Conservation (phyloP, 306 rosid species). For the Quercus gilva region DNA sequence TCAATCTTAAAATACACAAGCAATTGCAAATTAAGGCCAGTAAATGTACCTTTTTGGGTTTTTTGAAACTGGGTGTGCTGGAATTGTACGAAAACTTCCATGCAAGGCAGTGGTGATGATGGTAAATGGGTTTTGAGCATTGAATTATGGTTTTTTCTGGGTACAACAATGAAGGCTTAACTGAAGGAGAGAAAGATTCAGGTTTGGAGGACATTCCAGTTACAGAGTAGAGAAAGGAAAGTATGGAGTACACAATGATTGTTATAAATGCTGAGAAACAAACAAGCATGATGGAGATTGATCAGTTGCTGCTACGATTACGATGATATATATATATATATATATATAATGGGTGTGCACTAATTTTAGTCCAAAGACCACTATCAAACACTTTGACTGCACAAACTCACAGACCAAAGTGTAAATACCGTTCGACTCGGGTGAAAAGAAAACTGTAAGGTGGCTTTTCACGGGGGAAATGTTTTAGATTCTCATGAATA, state of each 20-base stretch:
- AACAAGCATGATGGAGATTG: neutral
- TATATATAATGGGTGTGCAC: too few species aligned
- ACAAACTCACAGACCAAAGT: neutral
- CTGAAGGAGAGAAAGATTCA: neutral
- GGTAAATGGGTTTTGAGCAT: neutral
- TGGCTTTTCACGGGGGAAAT: too few species aligned
- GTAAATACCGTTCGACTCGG: too few species aligned
- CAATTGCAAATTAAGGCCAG: neutral
- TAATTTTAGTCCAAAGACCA: neutral
- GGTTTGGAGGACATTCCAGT: neutral
- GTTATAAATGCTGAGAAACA: neutral
- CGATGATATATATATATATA: neutral
- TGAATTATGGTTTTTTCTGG: neutral
- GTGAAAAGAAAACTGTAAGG: too few species aligned
- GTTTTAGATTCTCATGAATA: too few species aligned
- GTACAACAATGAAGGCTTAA: neutral
- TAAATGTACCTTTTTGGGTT: neutral
- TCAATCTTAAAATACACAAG: neutral
- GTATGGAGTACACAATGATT: neutral
- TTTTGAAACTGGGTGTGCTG: neutral
- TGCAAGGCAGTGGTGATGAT: neutral
- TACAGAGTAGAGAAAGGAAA: neutral
- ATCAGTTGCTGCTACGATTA: neutral
- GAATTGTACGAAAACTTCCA: constrained; percentile 5
- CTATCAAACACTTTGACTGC: neutral